Evolutionary conservation across 2,329 filamentous ascomycete genomes (phyloP), one percentile per base, ranked within the genome.

Genomic region (Colletotrichum agaves): DNA sequence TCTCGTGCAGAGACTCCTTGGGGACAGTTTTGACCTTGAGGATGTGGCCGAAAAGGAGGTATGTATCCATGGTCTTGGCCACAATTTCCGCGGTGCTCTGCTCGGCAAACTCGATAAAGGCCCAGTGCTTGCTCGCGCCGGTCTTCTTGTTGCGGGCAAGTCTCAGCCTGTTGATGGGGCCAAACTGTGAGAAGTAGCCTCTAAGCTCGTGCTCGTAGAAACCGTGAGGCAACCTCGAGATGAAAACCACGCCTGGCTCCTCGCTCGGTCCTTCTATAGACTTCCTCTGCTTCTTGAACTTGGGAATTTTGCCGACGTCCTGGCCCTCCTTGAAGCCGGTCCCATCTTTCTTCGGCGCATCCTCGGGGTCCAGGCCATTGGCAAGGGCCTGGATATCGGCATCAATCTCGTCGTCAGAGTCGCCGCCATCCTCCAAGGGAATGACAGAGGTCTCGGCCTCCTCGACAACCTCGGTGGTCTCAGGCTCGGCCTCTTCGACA

Each of bases 141-240:
- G 94, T 98, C 79, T 91, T 91, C 80, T 92, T 93, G 85, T 97
- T 98, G 74, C 96, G 91, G 31, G 94, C 96, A 49, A 99, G 55
- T 7, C 68, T 63, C 64, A 98, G 85, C 63, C 81, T 89, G 59
- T 84, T 88, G 74, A 99, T 93, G 13, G 88, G 84, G 73, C 96
- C 96, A 73, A 99, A 99, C 79, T 99, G 96, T 61, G 90, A 88
- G 77, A 98, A 97, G 84, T 98, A 99, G 71, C 90, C 89, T 73
- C 89, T 90, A 91, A 99, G 97, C 82, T 98, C 92, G 75, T 94
- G 88, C 82, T 99, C 96, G 85, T 95, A 98, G 88, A 99, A 99
- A 81, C 96, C 82, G 81, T 96, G 93, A 43, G 94, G 94, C 68
- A 97, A 91, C 71, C 94, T 93, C 77, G 93, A 94, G 74, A 99